Percentiles rank a stretch among this genome's conserved stretches.
Conservation (phyloP, 371 early-diverging fungal species). For the Fennellomyces sp. region DNA sequence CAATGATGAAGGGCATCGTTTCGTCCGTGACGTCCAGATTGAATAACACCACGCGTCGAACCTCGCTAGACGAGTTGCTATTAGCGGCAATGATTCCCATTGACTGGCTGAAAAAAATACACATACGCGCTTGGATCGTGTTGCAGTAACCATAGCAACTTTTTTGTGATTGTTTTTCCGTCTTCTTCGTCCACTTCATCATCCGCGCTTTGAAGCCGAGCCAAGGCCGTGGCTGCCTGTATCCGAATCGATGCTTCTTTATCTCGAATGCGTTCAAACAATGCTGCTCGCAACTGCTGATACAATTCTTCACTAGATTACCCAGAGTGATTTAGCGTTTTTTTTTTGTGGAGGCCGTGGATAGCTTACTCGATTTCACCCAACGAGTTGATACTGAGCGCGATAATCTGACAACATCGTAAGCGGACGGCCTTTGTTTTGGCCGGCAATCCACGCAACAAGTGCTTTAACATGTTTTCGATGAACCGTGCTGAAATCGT, state of each 20-base stretch:
- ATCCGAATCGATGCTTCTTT: conserved; percentile 83
- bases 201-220: conserved; percentile 73
- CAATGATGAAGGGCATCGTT: conserved; percentile 73
- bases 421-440: conserved; percentile 77
- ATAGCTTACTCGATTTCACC: conserved; percentile 79
- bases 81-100: not conserved
- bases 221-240: conserved; percentile 80
- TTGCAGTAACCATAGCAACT: conserved; percentile 65
- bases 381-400: conserved; percentile 72
- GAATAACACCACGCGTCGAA: conserved; percentile 81
- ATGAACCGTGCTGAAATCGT: conserved; percentile 75
- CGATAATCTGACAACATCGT: conserved; percentile 81
- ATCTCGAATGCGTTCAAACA: conserved; percentile 77
- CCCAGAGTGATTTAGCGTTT: not conserved
- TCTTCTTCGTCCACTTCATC: conserved; percentile 58
- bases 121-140: conserved; percentile 80
- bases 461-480: conserved; percentile 66
- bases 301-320: conserved; percentile 74
- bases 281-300: conserved; percentile 60
- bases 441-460: conserved; percentile 75
- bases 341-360: not conserved
- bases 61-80: conserved; percentile 59
- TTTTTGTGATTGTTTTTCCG: conserved; percentile 63
- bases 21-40: conserved; percentile 67
- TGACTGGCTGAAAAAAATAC: not conserved